phyloP scores from a whole-genome alignment of 805 yeast species.

The Jamesozyma lodderae region DNA sequence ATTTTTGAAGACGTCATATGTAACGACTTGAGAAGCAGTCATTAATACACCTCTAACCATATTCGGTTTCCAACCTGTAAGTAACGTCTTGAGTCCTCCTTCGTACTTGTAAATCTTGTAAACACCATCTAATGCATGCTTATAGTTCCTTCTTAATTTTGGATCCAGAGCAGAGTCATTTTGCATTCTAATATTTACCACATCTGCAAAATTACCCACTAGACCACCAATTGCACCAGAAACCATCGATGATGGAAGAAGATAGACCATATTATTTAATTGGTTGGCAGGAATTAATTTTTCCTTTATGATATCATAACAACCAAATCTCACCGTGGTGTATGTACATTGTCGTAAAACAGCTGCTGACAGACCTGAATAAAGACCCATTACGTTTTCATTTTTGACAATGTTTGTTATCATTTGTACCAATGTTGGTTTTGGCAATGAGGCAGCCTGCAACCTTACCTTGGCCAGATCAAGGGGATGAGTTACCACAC shows the following conservation, averaged over 20 bases:
- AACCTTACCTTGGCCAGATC: constrained; percentile 81
- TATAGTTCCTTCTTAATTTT: constrained; percentile 61
- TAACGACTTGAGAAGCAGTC: constrained; percentile 88
- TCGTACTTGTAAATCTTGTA: constrained; percentile 51
- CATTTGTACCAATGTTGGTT: constrained; percentile 54
- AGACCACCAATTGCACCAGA: constrained; percentile 79
- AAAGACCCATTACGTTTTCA: constrained; percentile 65
- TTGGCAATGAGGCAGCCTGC: constrained; percentile 66
- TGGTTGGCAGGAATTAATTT: constrained; percentile 34
- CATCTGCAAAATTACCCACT: constrained; percentile 83
- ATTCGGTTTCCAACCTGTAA: constrained; percentile 72
- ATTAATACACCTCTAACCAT: constrained; percentile 71
- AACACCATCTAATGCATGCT: constrained; percentile 72
- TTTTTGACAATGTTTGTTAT: constrained; percentile 16
- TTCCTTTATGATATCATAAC: constrained; percentile 71
- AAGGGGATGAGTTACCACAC: constrained; percentile 67
- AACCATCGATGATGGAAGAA: constrained; percentile 75
- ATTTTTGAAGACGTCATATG: constrained; percentile 68
- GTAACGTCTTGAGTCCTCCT: constrained; percentile 48
- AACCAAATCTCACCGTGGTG: constrained; percentile 78
- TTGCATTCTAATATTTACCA: constrained; percentile 85
- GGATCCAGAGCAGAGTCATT: constrained; percentile 66
- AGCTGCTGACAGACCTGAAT: constrained; percentile 77
- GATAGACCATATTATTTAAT: constrained; percentile 46
- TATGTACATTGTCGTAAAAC: constrained; percentile 80